Percentiles rank a stretch among this genome's conserved stretches.
phyloP scores from a whole-genome alignment of 139 green algal genomes.

The Chlorella sp. region DNA sequence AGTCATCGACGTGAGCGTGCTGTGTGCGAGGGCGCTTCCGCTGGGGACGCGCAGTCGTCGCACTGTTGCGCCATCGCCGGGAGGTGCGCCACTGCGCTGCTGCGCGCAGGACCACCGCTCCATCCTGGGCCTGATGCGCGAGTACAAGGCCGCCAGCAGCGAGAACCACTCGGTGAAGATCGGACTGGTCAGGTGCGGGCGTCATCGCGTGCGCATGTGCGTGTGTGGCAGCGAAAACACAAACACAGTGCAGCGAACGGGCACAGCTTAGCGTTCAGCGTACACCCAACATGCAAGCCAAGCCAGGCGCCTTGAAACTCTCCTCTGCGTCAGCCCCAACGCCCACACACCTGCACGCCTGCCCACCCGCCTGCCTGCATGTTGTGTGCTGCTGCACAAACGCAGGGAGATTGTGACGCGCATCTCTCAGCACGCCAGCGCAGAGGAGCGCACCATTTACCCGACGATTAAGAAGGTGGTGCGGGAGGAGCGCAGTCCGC shows the following conservation, averaged over 20 bases:
- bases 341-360: background rate
- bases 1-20: no score
- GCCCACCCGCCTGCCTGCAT: background rate
- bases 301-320: background rate
- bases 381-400: no score
- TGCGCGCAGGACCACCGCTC: background rate
- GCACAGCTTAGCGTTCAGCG: background rate
- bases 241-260: no score
- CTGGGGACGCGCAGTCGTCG: no score
- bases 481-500: background rate
- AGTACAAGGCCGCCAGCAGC: background rate
- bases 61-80: no score
- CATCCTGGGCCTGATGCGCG: background rate
- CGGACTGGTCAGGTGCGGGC: background rate
- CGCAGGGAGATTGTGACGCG: constrained; percentile 11
- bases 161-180: background rate
- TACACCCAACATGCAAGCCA: background rate
- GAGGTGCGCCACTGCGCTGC: no score
- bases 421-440: constrained; percentile 15
- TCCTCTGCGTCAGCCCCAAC: background rate
- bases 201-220: background rate
- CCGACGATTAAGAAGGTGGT: constrained; percentile 4
- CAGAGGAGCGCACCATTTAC: constrained; percentile 25
- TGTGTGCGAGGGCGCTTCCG: no score
- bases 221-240: no score